phyloP scores from a whole-genome alignment of 768 basidiomycete genomes.

The Epithele typhae region DNA sequence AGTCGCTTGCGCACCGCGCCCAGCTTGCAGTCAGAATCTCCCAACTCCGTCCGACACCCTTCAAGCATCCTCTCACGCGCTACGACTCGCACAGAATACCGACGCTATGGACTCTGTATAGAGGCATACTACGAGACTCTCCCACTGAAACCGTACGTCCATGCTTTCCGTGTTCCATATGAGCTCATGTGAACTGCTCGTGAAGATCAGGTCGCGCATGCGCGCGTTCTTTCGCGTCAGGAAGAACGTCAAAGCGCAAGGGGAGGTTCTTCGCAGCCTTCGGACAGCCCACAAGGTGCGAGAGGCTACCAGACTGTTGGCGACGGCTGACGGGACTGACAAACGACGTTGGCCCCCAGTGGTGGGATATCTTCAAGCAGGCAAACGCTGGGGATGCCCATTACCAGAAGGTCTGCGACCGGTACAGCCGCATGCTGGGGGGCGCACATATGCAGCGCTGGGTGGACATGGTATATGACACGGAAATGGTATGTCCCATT shows the following conservation, averaged over 20 bases:
- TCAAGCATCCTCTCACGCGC: slow-evolving; percentile 62
- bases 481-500: slow-evolving; percentile 46
- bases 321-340: neutral
- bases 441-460: slow-evolving; percentile 43
- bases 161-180: neutral
- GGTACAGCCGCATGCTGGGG: slow-evolving; percentile 58
- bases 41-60: slow-evolving; percentile 53
- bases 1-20: slow-evolving; percentile 41
- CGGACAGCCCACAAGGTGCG: slow-evolving; percentile 54
- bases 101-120: slow-evolving; percentile 73
- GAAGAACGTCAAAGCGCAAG: slow-evolving; percentile 49
- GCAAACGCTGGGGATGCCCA: slow-evolving; percentile 52
- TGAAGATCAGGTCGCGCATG: slow-evolving; percentile 57
- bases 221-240: slow-evolving; percentile 49
- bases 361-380: slow-evolving; percentile 50
- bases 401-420: slow-evolving; percentile 40
- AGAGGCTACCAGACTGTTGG: slow-evolving; percentile 7
- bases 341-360: slow-evolving; percentile 36
- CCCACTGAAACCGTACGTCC: slow-evolving; percentile 50
- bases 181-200: slow-evolving; percentile 5
- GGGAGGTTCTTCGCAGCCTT: slow-evolving; percentile 42
- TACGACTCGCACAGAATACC: slow-evolving; percentile 72
- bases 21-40: slow-evolving; percentile 50
- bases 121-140: slow-evolving; percentile 56
- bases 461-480: slow-evolving; percentile 41